Base-by-base conservation (phyloP, 805 yeast species). In the Metschnikowia borealis region DNA sequence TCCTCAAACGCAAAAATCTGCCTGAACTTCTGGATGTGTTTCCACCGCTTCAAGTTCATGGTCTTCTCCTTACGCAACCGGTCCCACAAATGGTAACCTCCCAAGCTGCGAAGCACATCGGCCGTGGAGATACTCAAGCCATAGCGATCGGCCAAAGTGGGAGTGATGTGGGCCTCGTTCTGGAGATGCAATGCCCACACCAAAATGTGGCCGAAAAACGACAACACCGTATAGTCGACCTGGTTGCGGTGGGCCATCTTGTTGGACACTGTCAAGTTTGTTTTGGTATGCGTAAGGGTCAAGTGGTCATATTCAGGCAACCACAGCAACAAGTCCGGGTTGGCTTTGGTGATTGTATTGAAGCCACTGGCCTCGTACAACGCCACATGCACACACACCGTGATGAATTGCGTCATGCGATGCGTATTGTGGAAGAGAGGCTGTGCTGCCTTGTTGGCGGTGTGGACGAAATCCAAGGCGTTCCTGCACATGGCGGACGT, bases 41-140 rank as follows among this genome's bases (percentile, higher is more conserved):
- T 72, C 77, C 77, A 72, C 47, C 77, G 61, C 50, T 70, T 71
- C 44, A 69, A 59, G 50, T 69, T 71, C 56, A 71, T 70, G n/a
- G 62, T 56, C 31, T 59, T 52, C 43, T 65, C 66, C 46, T 69
- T 63, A 39, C 62, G 61, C 41, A 71, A 58, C 21, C 68, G 62
- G 55, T 71, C 75, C 77, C 77, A 71, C 40, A 71, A 63, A 54
- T 71, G 71, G 46, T 55, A 60, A 1, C 77, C 77, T 5, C 77
- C 77, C 17, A 71, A 57, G n/a, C 56, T 53, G 11, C 59, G 55
- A 38, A 57, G 47, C 15, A 65, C 53, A 21, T 44, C 46, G 14
- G 51, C 34, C 15, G 56, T 52, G 6, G 64, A 34, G 13, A 66
- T 39, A 5, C 53, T 53, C n/a, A 66, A 41, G 29, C 55, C 61